Evolutionary conservation across 441 rosid species (phyloP).

Genomic region (Erodium trifolium): DNA sequence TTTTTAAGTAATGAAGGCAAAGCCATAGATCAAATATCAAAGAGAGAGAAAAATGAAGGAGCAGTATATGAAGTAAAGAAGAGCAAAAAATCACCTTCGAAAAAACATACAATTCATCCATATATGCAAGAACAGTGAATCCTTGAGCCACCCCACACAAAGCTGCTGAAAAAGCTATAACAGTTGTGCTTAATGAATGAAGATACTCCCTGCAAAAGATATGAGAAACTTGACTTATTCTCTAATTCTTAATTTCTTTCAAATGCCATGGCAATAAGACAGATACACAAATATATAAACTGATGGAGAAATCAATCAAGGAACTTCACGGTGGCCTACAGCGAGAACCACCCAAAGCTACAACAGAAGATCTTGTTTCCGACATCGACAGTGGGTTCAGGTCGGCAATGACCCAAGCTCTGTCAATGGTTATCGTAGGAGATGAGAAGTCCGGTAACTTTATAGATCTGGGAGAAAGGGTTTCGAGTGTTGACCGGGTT

Average conservation of each 20-base stretch:
- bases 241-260: background rate
- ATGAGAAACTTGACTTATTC: slow-evolving; percentile 14
- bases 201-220: slow-evolving; percentile 59
- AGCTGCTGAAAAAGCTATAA: slow-evolving; percentile 43
- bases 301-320: too few species aligned
- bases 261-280: background rate
- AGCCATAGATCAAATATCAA: too few species aligned
- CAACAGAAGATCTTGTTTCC: too few species aligned
- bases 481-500: too few species aligned
- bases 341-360: too few species aligned
- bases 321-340: background rate
- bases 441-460: too few species aligned
- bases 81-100: slow-evolving; percentile 43
- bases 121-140: slow-evolving; percentile 34
- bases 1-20: too few species aligned
- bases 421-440: too few species aligned
- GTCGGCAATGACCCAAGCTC: too few species aligned
- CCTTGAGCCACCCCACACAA: slow-evolving; percentile 53
- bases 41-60: too few species aligned
- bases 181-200: slow-evolving; percentile 45
- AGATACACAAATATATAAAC: background rate
- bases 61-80: background rate
- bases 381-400: too few species aligned
- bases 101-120: slow-evolving; percentile 54
- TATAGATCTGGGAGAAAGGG: too few species aligned